phyloP scores from a whole-genome alignment of 805 yeast genomes.

The Ogataea neopini region DNA sequence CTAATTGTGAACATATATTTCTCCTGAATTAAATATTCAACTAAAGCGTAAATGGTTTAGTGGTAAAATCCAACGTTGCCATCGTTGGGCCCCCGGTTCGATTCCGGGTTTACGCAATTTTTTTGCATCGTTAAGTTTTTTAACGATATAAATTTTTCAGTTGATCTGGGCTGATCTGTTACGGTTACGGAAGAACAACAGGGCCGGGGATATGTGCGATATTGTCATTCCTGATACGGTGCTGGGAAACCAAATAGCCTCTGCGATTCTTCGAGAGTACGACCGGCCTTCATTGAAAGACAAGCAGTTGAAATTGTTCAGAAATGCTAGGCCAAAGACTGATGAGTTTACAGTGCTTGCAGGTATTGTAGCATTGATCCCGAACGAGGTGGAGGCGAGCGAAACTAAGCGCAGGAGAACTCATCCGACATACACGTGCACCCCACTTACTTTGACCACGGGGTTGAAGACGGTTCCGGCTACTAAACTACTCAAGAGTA shows the following conservation, averaged over 20 bases:
- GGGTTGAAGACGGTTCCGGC: conserved; percentile 84
- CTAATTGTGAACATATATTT: too few relatives aligned
- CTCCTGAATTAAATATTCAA: too few relatives aligned
- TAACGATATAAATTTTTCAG: background rate
- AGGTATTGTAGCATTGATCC: conserved; percentile 54
- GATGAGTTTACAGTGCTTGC: conserved; percentile 87
- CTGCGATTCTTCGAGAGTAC: conserved; percentile 16
- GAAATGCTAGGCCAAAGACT: conserved; percentile 56
- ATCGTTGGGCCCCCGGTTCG: conserved; percentile 32
- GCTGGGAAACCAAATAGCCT: conserved; percentile 22
- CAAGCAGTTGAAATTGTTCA: conserved; percentile 12
- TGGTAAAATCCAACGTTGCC: conserved; percentile 31
- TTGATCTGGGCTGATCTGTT: too few relatives aligned
- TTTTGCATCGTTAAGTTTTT: background rate
- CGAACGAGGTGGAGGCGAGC: conserved; percentile 7
- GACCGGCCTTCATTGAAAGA: conserved; percentile 15
- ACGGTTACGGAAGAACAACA: too few relatives aligned
- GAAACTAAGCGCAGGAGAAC: conserved; percentile 16
- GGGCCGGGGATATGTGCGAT: too few relatives aligned
- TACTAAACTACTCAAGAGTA: conserved; percentile 32
- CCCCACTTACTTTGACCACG: conserved; percentile 59
- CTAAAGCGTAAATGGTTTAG: conserved; percentile 26
- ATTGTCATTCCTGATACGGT: background rate
- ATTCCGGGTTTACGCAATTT: conserved; percentile 29
- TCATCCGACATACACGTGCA: conserved; percentile 16